Evolutionary conservation across 2,329 filamentous ascomycete species (phyloP).

Genomic region (Penicillium thymicola): DNA sequence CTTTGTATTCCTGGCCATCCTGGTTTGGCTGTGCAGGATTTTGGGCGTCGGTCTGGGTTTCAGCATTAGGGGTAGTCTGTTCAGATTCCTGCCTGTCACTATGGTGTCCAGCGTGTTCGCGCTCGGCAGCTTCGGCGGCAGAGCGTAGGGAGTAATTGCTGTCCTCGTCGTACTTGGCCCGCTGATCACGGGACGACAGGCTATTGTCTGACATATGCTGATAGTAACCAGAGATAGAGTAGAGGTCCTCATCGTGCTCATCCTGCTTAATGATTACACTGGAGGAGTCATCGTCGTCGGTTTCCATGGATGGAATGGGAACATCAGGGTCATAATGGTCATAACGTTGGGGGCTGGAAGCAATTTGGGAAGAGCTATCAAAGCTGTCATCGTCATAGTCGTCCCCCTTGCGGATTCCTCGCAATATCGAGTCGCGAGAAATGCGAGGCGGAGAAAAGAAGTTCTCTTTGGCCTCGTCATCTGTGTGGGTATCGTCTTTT

Average conservation of each 20-base stretch:
- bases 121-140: conserved; percentile 24
- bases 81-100: conserved; percentile 31
- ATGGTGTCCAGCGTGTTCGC: conserved; percentile 11
- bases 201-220: conserved; percentile 45
- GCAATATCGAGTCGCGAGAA: conserved; percentile 88
- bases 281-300: conserved; percentile 51
- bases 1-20: conserved; percentile 39
- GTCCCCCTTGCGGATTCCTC: conserved; percentile 72
- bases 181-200: conserved; percentile 27
- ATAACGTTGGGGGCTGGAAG: conserved; percentile 57
- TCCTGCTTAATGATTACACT: conserved; percentile 68
- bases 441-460: conserved; percentile 67
- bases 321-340: conserved; percentile 77
- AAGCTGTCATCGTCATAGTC: conserved; percentile 58
- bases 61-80: conserved; percentile 33
- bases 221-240: conserved; percentile 66
- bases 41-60: neutral
- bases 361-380: conserved; percentile 60
- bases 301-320: conserved; percentile 83
- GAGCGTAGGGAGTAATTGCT: conserved; percentile 54
- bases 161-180: conserved; percentile 51
- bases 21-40: conserved; percentile 22
- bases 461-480: conserved; percentile 53
- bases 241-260: conserved; percentile 58
- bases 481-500: neutral